Evolutionary conservation across 495 filamentous ascomycete species (phyloP), one percentile per base, ranked within the genome.

Genomic region (Neurospora tetraspora): DNA sequence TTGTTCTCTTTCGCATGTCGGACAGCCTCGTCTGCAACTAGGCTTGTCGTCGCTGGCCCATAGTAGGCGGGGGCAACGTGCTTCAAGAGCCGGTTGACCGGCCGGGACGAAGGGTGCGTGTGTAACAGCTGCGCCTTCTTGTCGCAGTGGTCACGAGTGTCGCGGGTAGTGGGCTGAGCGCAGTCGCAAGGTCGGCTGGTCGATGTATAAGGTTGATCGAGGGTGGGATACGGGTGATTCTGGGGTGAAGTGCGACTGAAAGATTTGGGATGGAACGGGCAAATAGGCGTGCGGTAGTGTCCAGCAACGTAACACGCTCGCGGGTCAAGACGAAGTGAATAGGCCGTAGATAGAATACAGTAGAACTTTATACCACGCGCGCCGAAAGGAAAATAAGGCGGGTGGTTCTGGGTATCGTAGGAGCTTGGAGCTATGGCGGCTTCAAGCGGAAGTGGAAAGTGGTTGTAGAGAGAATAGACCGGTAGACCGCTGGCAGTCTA

Each of bases 21-120:
- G 74, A 73, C 70, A 61, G 75, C 75, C 77, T 77, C 73, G 74
- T 77, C 76, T 69, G 75, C 75, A 65, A 73, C 71, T 76, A 74
- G 42, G 71, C 70, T 27, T 43, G 71, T 77, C 70, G 78, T 72
- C 73, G 73, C 75, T 69, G 69, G 71, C 80, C 77, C 80, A 81
- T 81, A 78, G 76, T 80, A 74, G 79, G 23, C 53, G 6, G 53
- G 53, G 70, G 61, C 70, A 47, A 10, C 8, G 7, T 18, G 39
- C 34, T 38, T 10, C 34, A 18, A 20, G 38, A 70, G 68, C 71
- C 39, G 69, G 34, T 47, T 36, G 37, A 39, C 43, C 38, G 34
- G 39, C 14, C 36, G 23, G 8, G 45, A 16, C n/a, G 18, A 47
- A 16, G 37, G 14, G 23, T 34, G 11, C 23, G 27, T 39, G 20